These are phyloP conservation scores for Candida namnaoensis DNA, from an alignment of 805 yeast species.

Conservation along the genomic window DNA sequence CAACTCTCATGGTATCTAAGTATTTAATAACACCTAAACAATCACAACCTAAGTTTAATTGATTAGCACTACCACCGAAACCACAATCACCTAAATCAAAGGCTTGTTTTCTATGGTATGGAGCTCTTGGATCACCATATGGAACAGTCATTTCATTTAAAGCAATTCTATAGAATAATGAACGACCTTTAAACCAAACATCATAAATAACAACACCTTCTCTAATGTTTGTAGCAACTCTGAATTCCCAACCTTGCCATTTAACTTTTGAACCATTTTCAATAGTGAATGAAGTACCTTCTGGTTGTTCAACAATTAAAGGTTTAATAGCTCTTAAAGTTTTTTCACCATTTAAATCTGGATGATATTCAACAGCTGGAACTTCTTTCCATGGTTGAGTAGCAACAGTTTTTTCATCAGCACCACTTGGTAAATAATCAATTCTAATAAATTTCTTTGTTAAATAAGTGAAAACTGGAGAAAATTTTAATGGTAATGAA, in stretches of 20 bases:
- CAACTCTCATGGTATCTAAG: conserved; percentile 51
- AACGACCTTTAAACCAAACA: conserved; percentile 67
- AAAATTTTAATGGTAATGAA: conserved; percentile 63
- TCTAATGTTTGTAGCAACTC: conserved; percentile 61
- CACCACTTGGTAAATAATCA: conserved; percentile 67
- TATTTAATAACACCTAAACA: conserved; percentile 76
- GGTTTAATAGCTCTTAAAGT: conserved; percentile 56
- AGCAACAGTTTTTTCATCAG: conserved; percentile 44
- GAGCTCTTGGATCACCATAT: conserved; percentile 78
- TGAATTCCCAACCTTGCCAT: conserved; percentile 85
- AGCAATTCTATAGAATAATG: conserved; percentile 62
- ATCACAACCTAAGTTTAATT: conserved; percentile 67
- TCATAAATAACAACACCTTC: conserved; percentile 77
- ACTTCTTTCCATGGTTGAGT: conserved; percentile 57
- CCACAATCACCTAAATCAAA: conserved; percentile 84
- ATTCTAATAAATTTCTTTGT: conserved; percentile 57
- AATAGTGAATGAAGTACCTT: conserved; percentile 64
- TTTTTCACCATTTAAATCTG: conserved; percentile 52
- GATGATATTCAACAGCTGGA: conserved; percentile 62
- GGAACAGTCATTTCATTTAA: conserved; percentile 85
- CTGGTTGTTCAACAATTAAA: conserved; percentile 62
- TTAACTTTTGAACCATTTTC: conserved; percentile 45
- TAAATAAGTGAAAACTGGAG: conserved; percentile 62
- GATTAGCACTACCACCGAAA: conserved; percentile 66
- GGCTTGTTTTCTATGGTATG: conserved; percentile 81